Evolutionary conservation across 208 protist genomes (phyloP).

Genomic region (Leishmania braziliensis): DNA sequence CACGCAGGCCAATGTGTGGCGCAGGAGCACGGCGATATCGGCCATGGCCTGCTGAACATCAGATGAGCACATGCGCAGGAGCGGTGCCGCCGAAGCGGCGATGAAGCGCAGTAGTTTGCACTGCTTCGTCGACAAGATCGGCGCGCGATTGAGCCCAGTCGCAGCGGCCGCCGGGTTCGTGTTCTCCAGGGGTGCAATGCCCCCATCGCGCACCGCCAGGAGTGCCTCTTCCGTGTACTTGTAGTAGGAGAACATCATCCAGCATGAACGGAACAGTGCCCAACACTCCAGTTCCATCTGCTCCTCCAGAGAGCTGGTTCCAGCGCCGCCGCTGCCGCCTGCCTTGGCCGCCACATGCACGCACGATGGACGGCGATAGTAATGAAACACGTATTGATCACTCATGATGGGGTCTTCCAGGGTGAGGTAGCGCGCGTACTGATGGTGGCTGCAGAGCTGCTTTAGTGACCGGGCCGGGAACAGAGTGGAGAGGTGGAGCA

Average conservation of each 20-base stretch:
- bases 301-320: conserved; percentile 19
- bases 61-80: conserved; percentile 80
- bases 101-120: conserved; percentile 56
- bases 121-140: conserved; percentile 40
- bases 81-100: conserved; percentile 60
- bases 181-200: conserved; percentile 6
- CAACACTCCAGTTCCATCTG: conserved; percentile 35
- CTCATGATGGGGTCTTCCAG: conserved; percentile 36
- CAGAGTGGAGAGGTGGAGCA: conserved; percentile 67
- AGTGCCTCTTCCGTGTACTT: conserved; percentile 66
- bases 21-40: conserved; percentile 66
- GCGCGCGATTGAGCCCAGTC: conserved; percentile 5
- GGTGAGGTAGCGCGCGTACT: conserved; percentile 51
- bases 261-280: conserved; percentile 69
- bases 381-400: conserved; percentile 60
- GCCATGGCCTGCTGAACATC: conserved; percentile 78
- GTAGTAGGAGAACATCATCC: conserved; percentile 85
- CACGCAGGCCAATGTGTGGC: conserved; percentile 37
- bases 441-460: conserved; percentile 57
- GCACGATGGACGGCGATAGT: conserved; percentile 54
- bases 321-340: conserved; percentile 11
- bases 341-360: conserved; percentile 18
- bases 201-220: conserved; percentile 18
- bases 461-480: conserved; percentile 56
- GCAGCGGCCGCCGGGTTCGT: background rate